Base-by-base conservation (phyloP, 768 basidiomycete genomes). In the Termitomyces sp. region DNA sequence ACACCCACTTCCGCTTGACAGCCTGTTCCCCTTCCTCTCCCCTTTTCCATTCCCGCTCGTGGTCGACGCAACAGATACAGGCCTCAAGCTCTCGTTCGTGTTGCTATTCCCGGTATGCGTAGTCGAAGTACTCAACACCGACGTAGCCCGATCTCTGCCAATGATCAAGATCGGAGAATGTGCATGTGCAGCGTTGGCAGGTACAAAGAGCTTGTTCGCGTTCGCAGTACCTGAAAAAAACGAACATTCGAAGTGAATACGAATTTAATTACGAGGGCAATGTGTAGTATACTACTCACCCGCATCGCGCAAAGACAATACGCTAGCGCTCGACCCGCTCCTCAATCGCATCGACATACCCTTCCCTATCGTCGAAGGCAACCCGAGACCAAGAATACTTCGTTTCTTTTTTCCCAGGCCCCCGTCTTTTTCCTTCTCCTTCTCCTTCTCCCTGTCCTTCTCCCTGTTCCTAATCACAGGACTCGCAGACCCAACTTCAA, bases 401-500 rank as follows among this genome's bases (percentile, higher is more conserved):
- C 76, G 73, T 63, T 85, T 87, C 77, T 82, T 85, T 64, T 75
- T 77, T 0, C 74, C 74, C 0, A 79, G 72, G 2, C 75, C 73
- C 28, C 72, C 74, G 1, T 60, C 66, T 24, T 60, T 61, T 1
- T 66, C 55, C n/a, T 60, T 64, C 2, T 60, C 66, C 21, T 62
- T 19, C 5, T 41, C 40, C 4, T 12, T 42, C 8, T 42, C 41
- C 11, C n/a, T 22, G 21, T 19, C 26, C 26, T 28, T 28, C 41
- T 42, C 42, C 21, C n/a, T 22, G 21, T 19, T 5, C 42, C 21
- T 22, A 21, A 71, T 70, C 69, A 71, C 9, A 72, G 68, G 50
- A 71, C 77, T 59, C 80, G 73, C 4, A 74, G 55, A 70, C n/a
- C 87, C 87, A 0, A 79, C 78, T 64, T 89, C 88, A 61, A 88